phyloP scores from a whole-genome alignment of 805 yeast genomes.

The Suhomyces tanzawaensis region DNA sequence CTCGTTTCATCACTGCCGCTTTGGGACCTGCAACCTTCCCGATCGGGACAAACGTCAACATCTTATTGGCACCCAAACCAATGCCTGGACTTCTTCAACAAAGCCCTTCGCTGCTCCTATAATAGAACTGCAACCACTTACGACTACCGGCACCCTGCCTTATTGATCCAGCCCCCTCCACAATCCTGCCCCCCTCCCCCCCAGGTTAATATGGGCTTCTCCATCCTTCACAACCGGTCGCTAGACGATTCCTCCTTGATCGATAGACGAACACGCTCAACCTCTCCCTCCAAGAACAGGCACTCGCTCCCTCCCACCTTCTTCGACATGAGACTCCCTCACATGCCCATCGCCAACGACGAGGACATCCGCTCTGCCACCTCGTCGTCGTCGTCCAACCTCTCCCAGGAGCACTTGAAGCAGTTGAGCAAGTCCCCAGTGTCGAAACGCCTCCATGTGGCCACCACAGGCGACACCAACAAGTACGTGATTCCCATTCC shows the following conservation, averaged over 20 bases:
- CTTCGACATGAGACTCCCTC: conserved; percentile 20
- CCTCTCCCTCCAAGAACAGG: conserved; percentile 35
- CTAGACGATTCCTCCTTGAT: conserved; percentile 11
- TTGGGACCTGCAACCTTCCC: neutral
- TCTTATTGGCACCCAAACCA: neutral
- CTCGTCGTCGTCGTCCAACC: conserved; percentile 16
- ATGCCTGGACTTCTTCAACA: neutral
- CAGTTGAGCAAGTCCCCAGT: conserved; percentile 34
- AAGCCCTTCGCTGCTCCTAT: neutral
- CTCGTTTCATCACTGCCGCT: neutral
- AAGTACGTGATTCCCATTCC: conserved; percentile 43
- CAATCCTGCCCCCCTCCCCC: neutral
- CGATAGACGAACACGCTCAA: conserved; percentile 29
- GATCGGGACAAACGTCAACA: conserved; percentile 2
- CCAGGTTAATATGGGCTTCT: neutral
- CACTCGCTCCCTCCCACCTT: conserved; percentile 21
- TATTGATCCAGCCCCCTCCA: neutral
- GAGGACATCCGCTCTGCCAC: conserved; percentile 27
- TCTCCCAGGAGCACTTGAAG: conserved; percentile 24
- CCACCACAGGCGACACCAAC: conserved; percentile 16
- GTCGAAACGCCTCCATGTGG: conserved; percentile 35
- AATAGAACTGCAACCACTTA: conserved; percentile 2
- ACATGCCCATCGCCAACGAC: conserved; percentile 17
- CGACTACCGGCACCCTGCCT: neutral
- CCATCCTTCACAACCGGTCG: conserved; percentile 1